phyloP scores from a whole-genome alignment of 306 rosid genomes.

The Cucurbita moschata region DNA sequence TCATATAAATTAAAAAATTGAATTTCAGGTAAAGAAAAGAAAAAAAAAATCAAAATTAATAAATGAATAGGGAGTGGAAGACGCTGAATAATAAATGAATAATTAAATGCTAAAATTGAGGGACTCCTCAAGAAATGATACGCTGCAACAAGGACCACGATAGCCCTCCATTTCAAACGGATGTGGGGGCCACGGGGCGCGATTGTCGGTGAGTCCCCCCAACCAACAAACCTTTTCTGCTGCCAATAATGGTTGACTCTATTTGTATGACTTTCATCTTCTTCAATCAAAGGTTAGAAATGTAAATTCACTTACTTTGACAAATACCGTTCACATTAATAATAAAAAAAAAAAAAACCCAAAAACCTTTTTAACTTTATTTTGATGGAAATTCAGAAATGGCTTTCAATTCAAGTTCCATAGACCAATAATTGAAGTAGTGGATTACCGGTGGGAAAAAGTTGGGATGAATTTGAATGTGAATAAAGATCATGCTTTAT shows the following conservation, averaged over 20 bases:
- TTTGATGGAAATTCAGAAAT: neutral
- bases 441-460: neutral
- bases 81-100: conserved; percentile 1
- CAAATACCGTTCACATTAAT: neutral
- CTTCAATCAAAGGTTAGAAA: neutral
- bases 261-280: neutral
- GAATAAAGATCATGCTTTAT: neutral
- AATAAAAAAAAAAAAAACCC: neutral
- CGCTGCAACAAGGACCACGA: neutral
- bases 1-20: neutral
- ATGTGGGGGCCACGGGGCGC: neutral
- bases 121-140: neutral
- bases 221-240: neutral
- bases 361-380: neutral
- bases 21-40: too few relatives aligned
- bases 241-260: neutral
- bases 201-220: neutral
- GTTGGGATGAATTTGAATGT: neutral
- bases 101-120: neutral
- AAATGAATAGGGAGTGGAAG: neutral
- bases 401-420: neutral
- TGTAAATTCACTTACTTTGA: neutral
- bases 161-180: neutral
- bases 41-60: too few relatives aligned
- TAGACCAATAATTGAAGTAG: neutral